Evolutionary conservation across 2,329 filamentous ascomycete species (phyloP), one percentile per base, ranked within the genome.

Genomic region (Stachybotrys elegans): DNA sequence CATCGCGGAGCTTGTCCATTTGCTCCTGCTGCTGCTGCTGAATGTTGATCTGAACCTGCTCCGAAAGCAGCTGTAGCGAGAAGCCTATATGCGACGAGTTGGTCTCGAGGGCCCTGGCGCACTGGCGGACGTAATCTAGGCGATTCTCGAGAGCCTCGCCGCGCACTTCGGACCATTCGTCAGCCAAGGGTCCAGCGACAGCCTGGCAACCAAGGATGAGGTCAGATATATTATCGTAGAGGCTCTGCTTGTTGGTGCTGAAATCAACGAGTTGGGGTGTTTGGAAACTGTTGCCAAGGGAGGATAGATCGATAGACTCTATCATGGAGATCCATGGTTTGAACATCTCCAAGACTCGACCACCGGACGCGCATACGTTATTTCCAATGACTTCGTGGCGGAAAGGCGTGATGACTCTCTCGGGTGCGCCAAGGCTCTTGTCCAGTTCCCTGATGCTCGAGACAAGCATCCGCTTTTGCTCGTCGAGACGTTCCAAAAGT

Each of bases 131-230:
- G 50, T 87, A 84, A 51, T 86, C 86, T 21, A 97, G 67, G 19
- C 93, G 83, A 52, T 88, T 88, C 58, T 96, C 92, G 22, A 98
- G 72, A 7, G 91, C 87, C 60, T 95, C 89, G 2, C 90, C 89
- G 35, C 90, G 83, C n/a, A 91, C 75, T 61, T 95, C 90, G 4
- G 91, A 82, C 93, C 93, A 98, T 67, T 98, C 93, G 60, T 98
- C 93, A 8, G 86, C 88, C 35, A 98, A 67, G 6, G 93, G 93
- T 8, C 88, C 88, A 6, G 90, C 88, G n/a, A 97, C 86, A 20
- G 87, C 83, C 66, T 98, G 93, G 57, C 91, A 96, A 46, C 85
- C 83, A 40, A 95, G 69, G 4, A 97, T 70, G 22, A 98, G 77
- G 61, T 97, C 93, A 8, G 90, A 91, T 44, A 95, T 86, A 47